Conservation (phyloP, 495 filamentous ascomycete species). For the Darksidea phi region DNA sequence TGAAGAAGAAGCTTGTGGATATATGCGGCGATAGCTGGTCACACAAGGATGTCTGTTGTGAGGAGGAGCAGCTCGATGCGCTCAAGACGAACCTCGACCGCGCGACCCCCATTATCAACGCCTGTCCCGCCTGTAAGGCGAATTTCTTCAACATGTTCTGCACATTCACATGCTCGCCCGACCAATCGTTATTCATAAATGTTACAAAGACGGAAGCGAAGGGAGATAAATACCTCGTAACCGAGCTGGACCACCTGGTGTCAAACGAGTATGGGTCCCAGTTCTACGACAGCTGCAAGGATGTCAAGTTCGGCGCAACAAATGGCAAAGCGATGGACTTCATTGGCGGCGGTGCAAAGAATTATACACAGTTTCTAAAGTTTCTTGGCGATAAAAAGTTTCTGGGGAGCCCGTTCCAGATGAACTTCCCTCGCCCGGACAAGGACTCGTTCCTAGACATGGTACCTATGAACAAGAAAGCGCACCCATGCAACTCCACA, state of each 20-base stretch:
- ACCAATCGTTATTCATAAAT: slow-evolving; percentile 94
- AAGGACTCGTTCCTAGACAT: slow-evolving; percentile 59
- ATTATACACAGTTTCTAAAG: slow-evolving; percentile 77
- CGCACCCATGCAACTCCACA: slow-evolving; percentile 83
- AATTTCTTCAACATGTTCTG: slow-evolving; percentile 99
- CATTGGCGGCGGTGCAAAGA: slow-evolving; percentile 92
- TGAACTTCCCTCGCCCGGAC: slow-evolving; percentile 75
- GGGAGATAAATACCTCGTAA: slow-evolving; percentile 70
- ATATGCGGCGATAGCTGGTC: slow-evolving; percentile 86
- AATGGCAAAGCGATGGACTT: slow-evolving; percentile 90
- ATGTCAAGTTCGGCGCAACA: slow-evolving; percentile 94
- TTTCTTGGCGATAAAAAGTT: slow-evolving; percentile 90
- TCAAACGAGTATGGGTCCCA: slow-evolving; percentile 80
- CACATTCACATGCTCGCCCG: slow-evolving; percentile 93
- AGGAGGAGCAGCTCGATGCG: slow-evolving; percentile 75
- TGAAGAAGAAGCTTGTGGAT: slow-evolving; percentile 72
- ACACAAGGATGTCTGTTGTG: slow-evolving; percentile 79
- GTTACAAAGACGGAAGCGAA: slow-evolving; percentile 72
- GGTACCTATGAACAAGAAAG: slow-evolving; percentile 60
- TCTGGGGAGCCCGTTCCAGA: slow-evolving; percentile 92
- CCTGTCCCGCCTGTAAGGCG: slow-evolving; percentile 91
- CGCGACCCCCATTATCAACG: slow-evolving; percentile 82
- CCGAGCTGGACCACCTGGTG: slow-evolving; percentile 87
- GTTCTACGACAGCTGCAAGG: slow-evolving; percentile 96
- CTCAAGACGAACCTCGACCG: slow-evolving; percentile 78